Evolutionary conservation across 306 rosid species (phyloP), one percentile per base, ranked within the genome.

Genomic region (Quercus glauca): DNA sequence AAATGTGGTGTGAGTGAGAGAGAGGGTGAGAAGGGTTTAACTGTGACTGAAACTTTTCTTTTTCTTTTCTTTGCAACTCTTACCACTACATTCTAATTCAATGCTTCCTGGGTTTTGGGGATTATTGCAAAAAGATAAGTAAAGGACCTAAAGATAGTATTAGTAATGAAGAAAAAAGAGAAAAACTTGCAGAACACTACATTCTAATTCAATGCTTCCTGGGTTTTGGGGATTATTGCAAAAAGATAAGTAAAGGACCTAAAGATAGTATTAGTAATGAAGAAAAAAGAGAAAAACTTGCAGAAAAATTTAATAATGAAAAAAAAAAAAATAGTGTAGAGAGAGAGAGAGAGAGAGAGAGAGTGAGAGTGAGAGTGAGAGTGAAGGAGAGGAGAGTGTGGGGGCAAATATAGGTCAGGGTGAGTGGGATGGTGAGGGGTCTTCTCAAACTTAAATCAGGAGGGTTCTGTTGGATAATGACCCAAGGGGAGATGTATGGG

Each of bases 361-460:
- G 26, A 0, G 26, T 25, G 26, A 1, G 31, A 2, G 31, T 56
- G 33, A 11, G 41, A 6, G 13, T 41, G 20, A 69, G 21, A 69
- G 53, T 12, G 26, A 69, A 74, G 11, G 52, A 51, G 63, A 28
- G 55, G n/a, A 68, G 83, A 78, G 51, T 52, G 29, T 29, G 83
- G 51, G 51, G 3, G 56, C 73, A 70, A 15, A 79, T 71, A 64
- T 5, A 69, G 85, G 81, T 35, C 37, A 31, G 29, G 69, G 18
- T 26, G 76, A 15, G n/a, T 5, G 55, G 60, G 26, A 15, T 0
- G 79, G 73, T 76, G 79, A 76, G 74, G 77, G 49, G 86, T 87
- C 90, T 73, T 77, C 83, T 74, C 82, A 73, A 68, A 31, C 80
- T 81, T 80, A 72, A 57, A 81, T 81, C 82, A 69, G 55, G 68